These are phyloP conservation scores for Dactylellina haptotyla DNA, from an alignment of 2,329 filamentous ascomycete genomes.

Conservation along the genomic window DNA sequence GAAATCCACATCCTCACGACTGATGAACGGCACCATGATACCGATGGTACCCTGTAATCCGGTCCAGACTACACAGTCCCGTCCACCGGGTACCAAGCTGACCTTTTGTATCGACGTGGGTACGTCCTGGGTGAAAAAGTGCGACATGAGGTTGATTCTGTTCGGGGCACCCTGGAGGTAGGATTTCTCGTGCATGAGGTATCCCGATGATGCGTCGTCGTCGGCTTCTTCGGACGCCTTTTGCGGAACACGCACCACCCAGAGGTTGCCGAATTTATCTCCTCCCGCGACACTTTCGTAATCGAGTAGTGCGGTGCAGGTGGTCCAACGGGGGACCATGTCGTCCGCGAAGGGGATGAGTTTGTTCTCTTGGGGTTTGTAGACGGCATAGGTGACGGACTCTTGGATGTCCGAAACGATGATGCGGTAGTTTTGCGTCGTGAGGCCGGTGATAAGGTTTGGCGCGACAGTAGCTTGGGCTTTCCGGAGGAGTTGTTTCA, in stretches of 20 bases:
- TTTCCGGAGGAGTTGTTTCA: slow-evolving; percentile 92
- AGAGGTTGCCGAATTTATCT: slow-evolving; percentile 97
- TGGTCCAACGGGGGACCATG: slow-evolving; percentile 87
- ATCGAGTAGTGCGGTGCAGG: slow-evolving; percentile 90
- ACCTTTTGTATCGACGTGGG: slow-evolving; percentile 91
- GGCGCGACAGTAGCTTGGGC: slow-evolving; percentile 81
- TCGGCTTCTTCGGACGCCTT: slow-evolving; percentile 90
- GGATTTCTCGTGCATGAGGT: slow-evolving; percentile 86
- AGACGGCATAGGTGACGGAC: slow-evolving; percentile 89
- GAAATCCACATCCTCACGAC: slow-evolving; percentile 94
- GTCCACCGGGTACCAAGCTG: slow-evolving; percentile 86
- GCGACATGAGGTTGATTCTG: slow-evolving; percentile 82
- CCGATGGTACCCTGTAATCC: slow-evolving; percentile 94
- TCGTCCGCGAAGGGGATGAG: slow-evolving; percentile 95
- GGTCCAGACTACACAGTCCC: slow-evolving; percentile 91
- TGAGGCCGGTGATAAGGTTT: slow-evolving; percentile 85
- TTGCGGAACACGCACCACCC: slow-evolving; percentile 85
- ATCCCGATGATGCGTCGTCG: slow-evolving; percentile 87
- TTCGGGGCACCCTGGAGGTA: slow-evolving; percentile 92
- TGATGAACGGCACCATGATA: slow-evolving; percentile 89
- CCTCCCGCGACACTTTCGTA: slow-evolving; percentile 95
- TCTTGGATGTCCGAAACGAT: slow-evolving; percentile 92
- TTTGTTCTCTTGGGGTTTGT: slow-evolving; percentile 90
- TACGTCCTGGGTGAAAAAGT: slow-evolving; percentile 91
- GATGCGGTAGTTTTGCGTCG: slow-evolving; percentile 90